A percentile compares a stretch with the other conserved stretches of the same genome.
Evolutionary conservation across 192 early-diverging fungal genomes (phyloP).

Genomic region (Spizellomyces sp.): DNA sequence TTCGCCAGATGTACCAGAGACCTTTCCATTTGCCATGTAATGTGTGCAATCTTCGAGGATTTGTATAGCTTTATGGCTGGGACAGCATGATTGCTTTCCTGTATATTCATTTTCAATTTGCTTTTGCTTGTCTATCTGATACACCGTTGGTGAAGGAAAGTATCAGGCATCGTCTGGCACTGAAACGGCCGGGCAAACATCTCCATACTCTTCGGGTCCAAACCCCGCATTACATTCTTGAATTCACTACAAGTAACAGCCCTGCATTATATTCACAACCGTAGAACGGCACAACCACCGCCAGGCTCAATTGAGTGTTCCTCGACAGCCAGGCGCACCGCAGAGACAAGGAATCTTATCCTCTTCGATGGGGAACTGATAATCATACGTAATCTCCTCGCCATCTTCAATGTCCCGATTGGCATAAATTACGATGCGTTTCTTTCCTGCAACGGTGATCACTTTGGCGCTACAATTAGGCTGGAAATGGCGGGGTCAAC

Average conservation of each 20-base stretch:
- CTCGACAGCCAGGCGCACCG: constrained; percentile 63
- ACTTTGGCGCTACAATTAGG: constrained; percentile 98
- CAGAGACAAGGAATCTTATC: constrained; percentile 99
- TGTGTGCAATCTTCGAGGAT: neutral
- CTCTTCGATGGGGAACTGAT: constrained; percentile 92
- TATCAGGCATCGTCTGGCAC: too few relatives aligned
- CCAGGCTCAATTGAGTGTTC: constrained; percentile 21
- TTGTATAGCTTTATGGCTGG: constrained; percentile 16
- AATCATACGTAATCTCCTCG: constrained; percentile 99
- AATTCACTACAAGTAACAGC: too few relatives aligned
- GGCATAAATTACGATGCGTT: constrained; percentile 98
- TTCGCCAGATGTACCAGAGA: constrained; percentile 4
- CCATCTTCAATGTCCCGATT: constrained; percentile 89
- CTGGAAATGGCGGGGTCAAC: constrained; percentile 41
- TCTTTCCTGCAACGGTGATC: constrained; percentile 87
- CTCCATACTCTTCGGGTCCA: too few relatives aligned
- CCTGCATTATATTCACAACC: too few relatives aligned
- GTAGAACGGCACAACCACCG: too few relatives aligned
- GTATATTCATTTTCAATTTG: too few relatives aligned
- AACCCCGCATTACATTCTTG: too few relatives aligned
- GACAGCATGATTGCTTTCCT: neutral
- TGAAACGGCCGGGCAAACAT: too few relatives aligned
- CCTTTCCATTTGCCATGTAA: constrained; percentile 12
- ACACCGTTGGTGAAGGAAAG: too few relatives aligned
- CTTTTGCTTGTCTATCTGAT: too few relatives aligned